Conservation (phyloP, 495 filamentous ascomycete genomes). For the Penicillium psychrofluorescens region DNA sequence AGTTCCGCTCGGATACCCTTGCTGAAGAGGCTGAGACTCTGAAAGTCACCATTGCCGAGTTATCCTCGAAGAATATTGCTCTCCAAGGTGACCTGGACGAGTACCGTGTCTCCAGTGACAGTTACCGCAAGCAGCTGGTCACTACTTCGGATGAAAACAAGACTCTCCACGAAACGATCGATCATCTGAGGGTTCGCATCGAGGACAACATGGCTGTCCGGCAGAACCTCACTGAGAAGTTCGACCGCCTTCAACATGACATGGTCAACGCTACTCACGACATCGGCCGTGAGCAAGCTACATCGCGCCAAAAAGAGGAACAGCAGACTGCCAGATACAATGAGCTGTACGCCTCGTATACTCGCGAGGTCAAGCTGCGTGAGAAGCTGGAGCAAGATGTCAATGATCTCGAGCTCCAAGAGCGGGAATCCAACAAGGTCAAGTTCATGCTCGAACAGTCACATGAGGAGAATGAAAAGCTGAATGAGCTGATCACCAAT, state of each 20-base stretch:
- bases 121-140: slow-evolving; percentile 50
- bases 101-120: slow-evolving; percentile 49
- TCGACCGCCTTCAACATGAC: slow-evolving; percentile 75
- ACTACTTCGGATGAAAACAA: slow-evolving; percentile 48
- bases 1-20: slow-evolving; percentile 55
- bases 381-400: slow-evolving; percentile 77
- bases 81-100: slow-evolving; percentile 55
- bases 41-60: slow-evolving; percentile 57
- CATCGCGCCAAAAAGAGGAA: slow-evolving; percentile 65
- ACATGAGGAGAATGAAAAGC: slow-evolving; percentile 46
- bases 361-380: slow-evolving; percentile 67
- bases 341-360: slow-evolving; percentile 68
- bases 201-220: slow-evolving; percentile 77
- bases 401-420: slow-evolving; percentile 64
- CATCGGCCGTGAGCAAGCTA: slow-evolving; percentile 71
- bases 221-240: slow-evolving; percentile 69
- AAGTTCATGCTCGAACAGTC: slow-evolving; percentile 49
- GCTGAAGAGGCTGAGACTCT: slow-evolving; percentile 57
- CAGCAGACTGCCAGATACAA: slow-evolving; percentile 68
- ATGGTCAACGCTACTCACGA: slow-evolving; percentile 71
- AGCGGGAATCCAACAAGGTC: slow-evolving; percentile 56
- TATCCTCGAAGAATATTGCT: slow-evolving; percentile 49
- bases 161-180: slow-evolving; percentile 56
- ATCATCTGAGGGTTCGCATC: slow-evolving; percentile 63
- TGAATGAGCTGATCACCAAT: slow-evolving; percentile 57